Conservation (phyloP, 108 stramenopile genomes). For the Discostella stelligeroides region DNA sequence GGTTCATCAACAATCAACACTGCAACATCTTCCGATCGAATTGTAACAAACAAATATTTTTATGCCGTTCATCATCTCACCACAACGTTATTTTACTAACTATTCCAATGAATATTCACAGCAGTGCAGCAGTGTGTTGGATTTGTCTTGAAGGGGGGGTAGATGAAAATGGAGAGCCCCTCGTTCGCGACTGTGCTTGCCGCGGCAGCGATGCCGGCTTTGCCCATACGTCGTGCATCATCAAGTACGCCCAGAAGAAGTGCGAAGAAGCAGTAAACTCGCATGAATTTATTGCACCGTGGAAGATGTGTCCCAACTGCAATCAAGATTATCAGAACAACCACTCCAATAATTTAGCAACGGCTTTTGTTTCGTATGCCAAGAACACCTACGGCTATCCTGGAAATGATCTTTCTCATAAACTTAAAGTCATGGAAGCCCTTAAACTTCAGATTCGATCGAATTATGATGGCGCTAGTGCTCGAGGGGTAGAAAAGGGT, state of each 20-base stretch:
- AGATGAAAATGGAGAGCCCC: conserved; percentile 9
- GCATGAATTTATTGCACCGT: too few species aligned
- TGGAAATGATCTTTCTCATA: not conserved
- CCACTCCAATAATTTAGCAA: not conserved
- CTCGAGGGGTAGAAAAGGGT: too few species aligned
- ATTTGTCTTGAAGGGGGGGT: conserved; percentile 19
- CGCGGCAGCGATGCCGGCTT: not conserved
- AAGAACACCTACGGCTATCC: not conserved
- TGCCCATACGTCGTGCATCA: conserved; percentile 18
- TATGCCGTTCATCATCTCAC: too few species aligned
- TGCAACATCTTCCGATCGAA: too few species aligned
- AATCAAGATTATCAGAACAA: conserved; percentile 10
- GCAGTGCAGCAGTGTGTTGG: conserved; percentile 19
- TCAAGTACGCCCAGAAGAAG: conserved; percentile 13
- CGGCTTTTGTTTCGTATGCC: conserved; percentile 4
- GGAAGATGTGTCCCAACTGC: conserved; percentile 12
- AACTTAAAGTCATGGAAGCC: not conserved
- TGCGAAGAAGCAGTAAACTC: conserved; percentile 4
- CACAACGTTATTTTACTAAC: too few species aligned
- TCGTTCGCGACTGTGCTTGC: conserved; percentile 20
- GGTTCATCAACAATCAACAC: too few species aligned
- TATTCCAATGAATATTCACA: not conserved
- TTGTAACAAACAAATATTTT: too few species aligned
- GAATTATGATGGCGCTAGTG: not conserved
- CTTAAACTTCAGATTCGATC: not conserved